Conservation (phyloP, 2,329 filamentous ascomycete species). For the Pleomassaria siparia region DNA sequence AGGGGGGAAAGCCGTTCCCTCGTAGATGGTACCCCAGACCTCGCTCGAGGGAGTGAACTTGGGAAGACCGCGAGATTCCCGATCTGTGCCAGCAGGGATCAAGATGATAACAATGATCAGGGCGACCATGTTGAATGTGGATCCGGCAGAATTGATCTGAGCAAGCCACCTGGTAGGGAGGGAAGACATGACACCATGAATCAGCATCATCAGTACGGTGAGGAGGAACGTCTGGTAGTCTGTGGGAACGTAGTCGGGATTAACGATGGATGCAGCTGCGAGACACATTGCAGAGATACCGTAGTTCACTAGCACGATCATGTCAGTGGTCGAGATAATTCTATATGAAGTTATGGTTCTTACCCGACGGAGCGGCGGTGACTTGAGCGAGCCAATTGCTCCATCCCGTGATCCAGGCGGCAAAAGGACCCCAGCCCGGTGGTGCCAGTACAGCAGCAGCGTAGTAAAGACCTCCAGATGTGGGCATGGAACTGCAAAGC, state of each 20-base stretch:
- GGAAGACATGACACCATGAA: constrained; percentile 68
- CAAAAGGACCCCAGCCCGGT: constrained; percentile 65
- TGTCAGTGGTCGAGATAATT: not conserved
- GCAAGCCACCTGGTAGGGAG: constrained; percentile 73
- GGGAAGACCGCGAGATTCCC: constrained; percentile 56
- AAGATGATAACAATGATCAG: constrained; percentile 67
- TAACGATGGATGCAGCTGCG: constrained; percentile 67
- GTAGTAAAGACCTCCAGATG: constrained; percentile 72
- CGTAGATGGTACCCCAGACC: constrained; percentile 68
- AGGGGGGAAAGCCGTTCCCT: constrained; percentile 66
- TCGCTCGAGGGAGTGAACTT: constrained; percentile 60
- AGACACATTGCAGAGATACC: constrained; percentile 70
- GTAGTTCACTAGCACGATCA: constrained; percentile 56
- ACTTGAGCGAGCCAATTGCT: constrained; percentile 70
- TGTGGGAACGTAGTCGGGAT: constrained; percentile 65
- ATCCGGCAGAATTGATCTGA: constrained; percentile 68
- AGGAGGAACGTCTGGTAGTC: constrained; percentile 70
- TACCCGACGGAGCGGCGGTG: constrained; percentile 61
- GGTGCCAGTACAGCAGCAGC: constrained; percentile 71
- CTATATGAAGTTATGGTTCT: not conserved
- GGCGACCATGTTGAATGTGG: constrained; percentile 69
- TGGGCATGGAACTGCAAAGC: constrained; percentile 72
- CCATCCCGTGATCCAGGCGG: constrained; percentile 70
- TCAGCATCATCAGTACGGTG: constrained; percentile 66
- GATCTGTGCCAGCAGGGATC: constrained; percentile 62